phyloP scores from a whole-genome alignment of 2,329 filamentous ascomycete genomes.

The Trichoderma breve region DNA sequence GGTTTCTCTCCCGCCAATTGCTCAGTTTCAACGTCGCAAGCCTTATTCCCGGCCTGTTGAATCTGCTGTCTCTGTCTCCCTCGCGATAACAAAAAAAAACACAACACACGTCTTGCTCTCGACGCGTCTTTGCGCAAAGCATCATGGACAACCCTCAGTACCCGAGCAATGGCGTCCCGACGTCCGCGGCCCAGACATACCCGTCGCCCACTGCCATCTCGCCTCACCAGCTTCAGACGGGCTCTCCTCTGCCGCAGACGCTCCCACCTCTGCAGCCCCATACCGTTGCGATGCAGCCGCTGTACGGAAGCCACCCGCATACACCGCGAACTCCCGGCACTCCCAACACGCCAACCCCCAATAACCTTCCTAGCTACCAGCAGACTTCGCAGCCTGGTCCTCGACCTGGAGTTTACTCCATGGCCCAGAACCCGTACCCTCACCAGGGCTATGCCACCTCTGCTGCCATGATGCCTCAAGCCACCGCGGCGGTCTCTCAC shows the following conservation, averaged over 20 bases:
- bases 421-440: slow-evolving; percentile 56
- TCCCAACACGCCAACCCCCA: slow-evolving; percentile 59
- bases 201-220: slow-evolving; percentile 52
- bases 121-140: slow-evolving; percentile 37
- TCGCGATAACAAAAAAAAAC: not conserved
- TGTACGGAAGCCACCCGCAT: slow-evolving; percentile 59
- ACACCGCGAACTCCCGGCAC: slow-evolving; percentile 63
- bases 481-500: slow-evolving; percentile 65
- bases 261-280: slow-evolving; percentile 55
- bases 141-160: slow-evolving; percentile 57
- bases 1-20: slow-evolving; percentile 6
- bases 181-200: slow-evolving; percentile 48
- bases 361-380: slow-evolving; percentile 54
- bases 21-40: slow-evolving; percentile 8
- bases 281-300: slow-evolving; percentile 41
- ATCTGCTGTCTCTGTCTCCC: not conserved
- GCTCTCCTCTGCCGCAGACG: slow-evolving; percentile 50
- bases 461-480: slow-evolving; percentile 63
- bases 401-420: slow-evolving; percentile 51
- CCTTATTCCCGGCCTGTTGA: not conserved
- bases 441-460: slow-evolving; percentile 56
- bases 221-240: slow-evolving; percentile 51
- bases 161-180: slow-evolving; percentile 55
- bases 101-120: not conserved
- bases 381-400: slow-evolving; percentile 48